A percentile compares a stretch with the other conserved stretches of the same genome.
phyloP scores from a whole-genome alignment of 2,329 filamentous ascomycete genomes.

The Arthroderma sp. region DNA sequence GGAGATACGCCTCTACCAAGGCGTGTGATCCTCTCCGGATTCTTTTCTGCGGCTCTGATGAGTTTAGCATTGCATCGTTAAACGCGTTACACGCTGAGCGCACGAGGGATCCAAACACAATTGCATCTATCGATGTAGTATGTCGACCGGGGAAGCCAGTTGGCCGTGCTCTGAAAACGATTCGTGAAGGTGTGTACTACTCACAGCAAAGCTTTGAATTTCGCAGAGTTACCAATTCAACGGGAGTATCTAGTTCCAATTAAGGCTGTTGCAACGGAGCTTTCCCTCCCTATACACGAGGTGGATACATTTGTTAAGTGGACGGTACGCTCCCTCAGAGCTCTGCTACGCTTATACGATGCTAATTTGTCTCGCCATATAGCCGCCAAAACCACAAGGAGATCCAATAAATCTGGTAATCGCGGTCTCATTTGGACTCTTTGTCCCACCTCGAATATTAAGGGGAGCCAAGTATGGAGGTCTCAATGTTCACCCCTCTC shows the following conservation, averaged over 20 bases:
- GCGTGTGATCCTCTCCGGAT: slow-evolving; percentile 55
- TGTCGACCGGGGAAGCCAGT: slow-evolving; percentile 66
- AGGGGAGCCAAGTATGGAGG: slow-evolving; percentile 64
- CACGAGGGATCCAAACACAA: slow-evolving; percentile 39
- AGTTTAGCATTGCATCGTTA: slow-evolving; percentile 72
- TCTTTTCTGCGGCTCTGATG: slow-evolving; percentile 87
- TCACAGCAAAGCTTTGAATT: background rate
- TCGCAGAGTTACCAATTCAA: background rate
- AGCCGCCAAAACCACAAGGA: slow-evolving; percentile 43
- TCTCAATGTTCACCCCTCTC: slow-evolving; percentile 83
- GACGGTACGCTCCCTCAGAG: slow-evolving; percentile 44
- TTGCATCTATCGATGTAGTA: slow-evolving; percentile 74
- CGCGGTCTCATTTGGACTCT: slow-evolving; percentile 86
- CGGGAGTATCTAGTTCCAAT: slow-evolving; percentile 52
- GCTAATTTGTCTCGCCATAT: slow-evolving; percentile 14
- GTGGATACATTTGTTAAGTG: slow-evolving; percentile 74
- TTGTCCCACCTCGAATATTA: slow-evolving; percentile 69
- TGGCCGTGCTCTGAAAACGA: slow-evolving; percentile 59
- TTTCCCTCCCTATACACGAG: slow-evolving; percentile 58
- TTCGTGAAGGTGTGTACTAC: slow-evolving; percentile 48
- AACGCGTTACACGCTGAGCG: slow-evolving; percentile 55
- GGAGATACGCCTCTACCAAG: slow-evolving; percentile 19
- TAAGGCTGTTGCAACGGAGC: slow-evolving; percentile 48
- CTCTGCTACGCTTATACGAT: slow-evolving; percentile 4
- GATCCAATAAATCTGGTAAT: slow-evolving; percentile 61